Evolutionary conservation across 2,329 filamentous ascomycete species (phyloP), one percentile per base, ranked within the genome.

Genomic region (Niveomyces coronatus): DNA sequence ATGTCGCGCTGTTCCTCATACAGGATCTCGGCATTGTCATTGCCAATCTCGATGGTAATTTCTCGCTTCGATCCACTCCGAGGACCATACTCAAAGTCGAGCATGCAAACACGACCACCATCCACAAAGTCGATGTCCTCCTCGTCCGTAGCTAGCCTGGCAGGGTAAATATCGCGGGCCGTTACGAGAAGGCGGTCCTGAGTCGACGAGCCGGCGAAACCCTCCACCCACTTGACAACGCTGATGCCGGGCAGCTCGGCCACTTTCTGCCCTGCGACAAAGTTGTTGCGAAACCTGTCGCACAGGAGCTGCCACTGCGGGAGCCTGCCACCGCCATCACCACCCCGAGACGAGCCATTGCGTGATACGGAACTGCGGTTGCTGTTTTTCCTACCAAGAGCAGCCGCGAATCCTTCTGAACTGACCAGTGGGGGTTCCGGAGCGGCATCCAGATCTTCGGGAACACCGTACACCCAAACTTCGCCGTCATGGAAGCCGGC

Each of bases 391-490:
- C 58, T 53, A 13, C 52, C 54, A 1, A 58, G 40, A 14, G 46
- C 47, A 10, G 49, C 44, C 6, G 47, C n/a, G n/a, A n/a, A 29
- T 9, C 28, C 39, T 35, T 49, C 45, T 23, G 47, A 43, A 29
- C 43, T 45, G 24, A 44, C 42, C 3, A 47, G 29, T 3, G 51
- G 39, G 40, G 37, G 63, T 58, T 73, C 69, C 2, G 73, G 66
- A 15, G 73, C 58, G 16, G 77, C 71, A 52, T 84, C 81, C 15
- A 87, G 61, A 48, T 83, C 76, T 49, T 82, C 76, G 1, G 85
- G 84, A 19, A 89, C 64, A 18, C 84, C 84, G 55, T 89, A 89
- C 3, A 89, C 58, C 82, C 83, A 89, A 5, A 91, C 62, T 17
- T 85, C 76, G 40, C 73, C 78, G 11, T 74, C 76, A 41, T 81